phyloP scores from a whole-genome alignment of 768 basidiomycete species.

The Mycena belliarum region DNA sequence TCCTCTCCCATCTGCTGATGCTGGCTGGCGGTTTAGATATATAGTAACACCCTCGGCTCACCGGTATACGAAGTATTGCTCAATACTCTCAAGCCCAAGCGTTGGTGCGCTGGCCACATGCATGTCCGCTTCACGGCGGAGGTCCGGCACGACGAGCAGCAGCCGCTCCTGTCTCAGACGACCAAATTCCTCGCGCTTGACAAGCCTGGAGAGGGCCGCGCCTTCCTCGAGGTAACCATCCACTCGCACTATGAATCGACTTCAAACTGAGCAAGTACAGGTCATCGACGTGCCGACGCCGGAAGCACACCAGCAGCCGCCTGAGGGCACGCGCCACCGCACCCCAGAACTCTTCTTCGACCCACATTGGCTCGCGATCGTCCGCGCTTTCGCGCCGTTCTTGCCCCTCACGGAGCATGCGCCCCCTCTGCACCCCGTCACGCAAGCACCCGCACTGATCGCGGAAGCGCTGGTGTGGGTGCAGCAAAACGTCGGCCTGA shows the following conservation, averaged over 20 bases:
- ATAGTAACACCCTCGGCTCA: slow-evolving; percentile 59
- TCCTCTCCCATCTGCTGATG: neutral
- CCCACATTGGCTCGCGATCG: slow-evolving; percentile 93
- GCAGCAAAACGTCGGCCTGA: slow-evolving; percentile 49
- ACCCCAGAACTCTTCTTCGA: slow-evolving; percentile 65
- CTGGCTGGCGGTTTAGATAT: neutral
- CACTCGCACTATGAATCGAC: no score
- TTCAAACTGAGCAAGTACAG: slow-evolving; percentile 36
- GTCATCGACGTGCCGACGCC: slow-evolving; percentile 61
- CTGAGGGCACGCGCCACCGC: slow-evolving; percentile 7
- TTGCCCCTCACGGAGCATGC: slow-evolving; percentile 59
- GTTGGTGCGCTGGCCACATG: slow-evolving; percentile 37
- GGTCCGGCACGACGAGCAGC: slow-evolving; percentile 32
- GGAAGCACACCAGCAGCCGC: slow-evolving; percentile 10
- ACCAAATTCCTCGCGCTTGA: slow-evolving; percentile 86
- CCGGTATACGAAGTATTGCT: slow-evolving; percentile 64
- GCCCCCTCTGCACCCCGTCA: slow-evolving; percentile 59
- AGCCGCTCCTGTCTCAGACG: slow-evolving; percentile 19
- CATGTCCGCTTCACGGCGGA: slow-evolving; percentile 80
- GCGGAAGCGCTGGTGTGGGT: slow-evolving; percentile 70
- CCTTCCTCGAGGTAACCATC: slow-evolving; percentile 75
- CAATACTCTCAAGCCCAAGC: slow-evolving; percentile 52
- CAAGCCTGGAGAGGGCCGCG: slow-evolving; percentile 77
- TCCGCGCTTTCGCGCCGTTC: slow-evolving; percentile 80
- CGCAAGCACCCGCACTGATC: slow-evolving; percentile 54